A percentile compares a stretch with the other conserved stretches of the same genome.
Evolutionary conservation across 2,329 filamentous ascomycete genomes (phyloP).

Genomic region (Orbilia ellipsospora): DNA sequence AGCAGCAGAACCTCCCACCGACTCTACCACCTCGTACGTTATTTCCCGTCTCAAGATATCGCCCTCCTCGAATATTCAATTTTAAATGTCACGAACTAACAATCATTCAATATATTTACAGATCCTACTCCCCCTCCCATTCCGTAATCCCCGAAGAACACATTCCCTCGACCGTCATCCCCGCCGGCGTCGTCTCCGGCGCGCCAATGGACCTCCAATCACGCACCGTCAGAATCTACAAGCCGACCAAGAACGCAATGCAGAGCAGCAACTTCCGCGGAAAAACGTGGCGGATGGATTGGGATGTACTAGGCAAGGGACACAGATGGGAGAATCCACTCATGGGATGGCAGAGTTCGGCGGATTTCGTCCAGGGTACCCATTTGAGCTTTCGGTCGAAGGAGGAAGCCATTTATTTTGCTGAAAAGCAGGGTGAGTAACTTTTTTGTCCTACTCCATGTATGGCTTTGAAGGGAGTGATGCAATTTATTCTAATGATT

Average conservation of each 20-base stretch:
- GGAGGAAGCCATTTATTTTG: conserved; percentile 93
- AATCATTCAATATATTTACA: conserved; percentile 62
- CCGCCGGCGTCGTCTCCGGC: conserved; percentile 88
- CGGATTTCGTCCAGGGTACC: conserved; percentile 93
- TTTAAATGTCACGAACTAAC: not conserved
- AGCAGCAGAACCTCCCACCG: conserved; percentile 40
- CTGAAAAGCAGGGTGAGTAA: conserved; percentile 83
- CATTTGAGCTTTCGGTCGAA: conserved; percentile 89
- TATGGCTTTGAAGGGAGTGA: no score
- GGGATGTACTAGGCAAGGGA: conserved; percentile 91
- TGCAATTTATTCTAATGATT: conserved; percentile 7
- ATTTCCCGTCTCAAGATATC: not conserved
- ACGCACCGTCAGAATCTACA: conserved; percentile 94
- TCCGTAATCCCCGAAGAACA: conserved; percentile 85
- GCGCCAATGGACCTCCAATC: conserved; percentile 94
- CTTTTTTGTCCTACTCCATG: no score
- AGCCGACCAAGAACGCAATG: conserved; percentile 90
- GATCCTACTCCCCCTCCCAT: conserved; percentile 89
- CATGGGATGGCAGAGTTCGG: conserved; percentile 98
- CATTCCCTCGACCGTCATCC: conserved; percentile 68
- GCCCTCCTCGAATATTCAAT: not conserved
- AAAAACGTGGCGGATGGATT: conserved; percentile 96
- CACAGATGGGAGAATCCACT: conserved; percentile 94
- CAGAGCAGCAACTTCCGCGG: conserved; percentile 90
- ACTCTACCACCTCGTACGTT: conserved; percentile 41